phyloP scores from a whole-genome alignment of 2,329 filamentous ascomycete genomes.

The Fusarium sp. region DNA sequence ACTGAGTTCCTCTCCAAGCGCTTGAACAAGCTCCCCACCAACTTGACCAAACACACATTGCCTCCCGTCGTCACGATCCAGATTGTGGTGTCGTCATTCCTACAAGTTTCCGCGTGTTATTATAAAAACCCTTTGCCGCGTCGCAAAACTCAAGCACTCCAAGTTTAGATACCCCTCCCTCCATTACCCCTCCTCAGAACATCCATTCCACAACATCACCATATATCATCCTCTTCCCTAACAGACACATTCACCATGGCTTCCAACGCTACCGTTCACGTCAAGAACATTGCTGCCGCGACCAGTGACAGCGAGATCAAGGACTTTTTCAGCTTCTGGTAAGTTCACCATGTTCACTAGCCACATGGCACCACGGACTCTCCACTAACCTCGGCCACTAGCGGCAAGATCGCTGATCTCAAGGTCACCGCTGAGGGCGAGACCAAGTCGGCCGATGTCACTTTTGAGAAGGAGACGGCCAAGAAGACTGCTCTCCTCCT shows the following conservation, averaged over 20 bases:
- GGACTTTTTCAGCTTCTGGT: constrained; percentile 98
- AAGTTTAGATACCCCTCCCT: constrained; percentile 32
- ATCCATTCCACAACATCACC: neutral
- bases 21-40: constrained; percentile 15
- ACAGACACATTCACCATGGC: constrained; percentile 58
- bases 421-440: constrained; percentile 76
- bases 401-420: constrained; percentile 90
- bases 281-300: constrained; percentile 85
- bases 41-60: constrained; percentile 23
- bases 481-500: constrained; percentile 97
- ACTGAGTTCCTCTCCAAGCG: constrained; percentile 3
- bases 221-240: neutral
- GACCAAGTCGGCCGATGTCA: constrained; percentile 87
- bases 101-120: constrained; percentile 9
- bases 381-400: constrained; percentile 50
- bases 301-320: constrained; percentile 91
- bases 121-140: constrained; percentile 21
- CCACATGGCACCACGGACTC: neutral
- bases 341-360: constrained; percentile 45
- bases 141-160: neutral
- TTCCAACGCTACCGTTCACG: constrained; percentile 76
- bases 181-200: neutral
- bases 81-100: constrained; percentile 34
- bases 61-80: constrained; percentile 31
- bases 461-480: constrained; percentile 95